phyloP scores from a whole-genome alignment of 1,284 basidiomycete species.

The Austropuccinia psidii region DNA sequence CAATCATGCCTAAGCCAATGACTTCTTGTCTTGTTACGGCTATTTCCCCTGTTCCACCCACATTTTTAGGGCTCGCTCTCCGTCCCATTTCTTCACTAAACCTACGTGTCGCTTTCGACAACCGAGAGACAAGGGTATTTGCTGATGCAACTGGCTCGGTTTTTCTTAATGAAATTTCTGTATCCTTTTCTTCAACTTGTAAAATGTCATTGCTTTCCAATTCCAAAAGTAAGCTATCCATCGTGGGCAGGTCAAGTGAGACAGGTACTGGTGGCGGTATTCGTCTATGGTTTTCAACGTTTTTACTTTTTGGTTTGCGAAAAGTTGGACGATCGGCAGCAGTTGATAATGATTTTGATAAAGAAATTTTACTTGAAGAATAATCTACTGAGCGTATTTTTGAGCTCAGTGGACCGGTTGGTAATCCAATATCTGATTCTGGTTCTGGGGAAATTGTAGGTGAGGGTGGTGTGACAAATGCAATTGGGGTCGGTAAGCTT shows the following conservation, averaged over 20 bases:
- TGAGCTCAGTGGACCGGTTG: background rate
- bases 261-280: background rate
- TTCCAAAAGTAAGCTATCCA: constrained; percentile 4
- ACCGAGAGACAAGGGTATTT: background rate
- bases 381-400: background rate
- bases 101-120: background rate
- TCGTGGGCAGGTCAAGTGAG: constrained; percentile 21
- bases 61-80: background rate
- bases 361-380: background rate
- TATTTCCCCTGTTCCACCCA: no score
- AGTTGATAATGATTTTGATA: background rate
- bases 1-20: no score
- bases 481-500: constrained; percentile 1
- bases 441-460: background rate
- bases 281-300: background rate
- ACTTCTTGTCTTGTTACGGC: no score
- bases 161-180: background rate
- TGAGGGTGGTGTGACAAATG: constrained; percentile 33
- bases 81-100: constrained; percentile 1
- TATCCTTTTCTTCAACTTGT: background rate
- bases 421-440: background rate
- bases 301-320: background rate
- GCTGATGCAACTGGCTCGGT: background rate
- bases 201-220: background rate
- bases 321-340: background rate